Evolutionary conservation across 2,329 filamentous ascomycete genomes (phyloP).

Genomic region (Mycosphaerelloides madeirae): DNA sequence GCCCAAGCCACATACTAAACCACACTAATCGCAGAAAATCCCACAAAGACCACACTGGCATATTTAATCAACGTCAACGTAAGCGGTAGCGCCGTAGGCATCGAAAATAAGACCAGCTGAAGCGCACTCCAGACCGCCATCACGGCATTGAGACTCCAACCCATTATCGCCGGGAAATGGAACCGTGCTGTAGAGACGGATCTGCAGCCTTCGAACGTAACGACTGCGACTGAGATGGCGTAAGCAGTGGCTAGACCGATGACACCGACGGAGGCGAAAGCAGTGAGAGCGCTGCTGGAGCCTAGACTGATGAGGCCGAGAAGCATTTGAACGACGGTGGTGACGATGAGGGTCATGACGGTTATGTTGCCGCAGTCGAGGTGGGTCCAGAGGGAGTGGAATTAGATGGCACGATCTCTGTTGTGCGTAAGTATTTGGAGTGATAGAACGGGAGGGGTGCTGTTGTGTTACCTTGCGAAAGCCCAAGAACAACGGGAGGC

Average conservation of each 20-base stretch:
- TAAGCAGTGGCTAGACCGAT: slow-evolving; percentile 53
- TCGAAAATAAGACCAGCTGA: slow-evolving; percentile 44
- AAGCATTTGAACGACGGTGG: slow-evolving; percentile 45
- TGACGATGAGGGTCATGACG: slow-evolving; percentile 39
- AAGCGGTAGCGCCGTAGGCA: slow-evolving; percentile 51
- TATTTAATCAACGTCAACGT: slow-evolving; percentile 54
- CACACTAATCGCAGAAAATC: slow-evolving; percentile 40
- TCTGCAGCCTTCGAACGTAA: slow-evolving; percentile 34
- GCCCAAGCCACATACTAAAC: slow-evolving; percentile 10
- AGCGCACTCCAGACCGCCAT: slow-evolving; percentile 27
- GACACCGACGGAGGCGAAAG: slow-evolving; percentile 51
- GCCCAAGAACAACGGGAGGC: slow-evolving; percentile 47
- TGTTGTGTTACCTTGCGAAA: too few relatives aligned
- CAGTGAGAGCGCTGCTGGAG: slow-evolving; percentile 44
- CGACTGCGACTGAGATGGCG: slow-evolving; percentile 47
- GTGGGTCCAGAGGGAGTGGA: slow-evolving; percentile 33
- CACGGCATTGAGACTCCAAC: slow-evolving; percentile 20
- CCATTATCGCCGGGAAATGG: slow-evolving; percentile 32
- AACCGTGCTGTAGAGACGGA: slow-evolving; percentile 11
- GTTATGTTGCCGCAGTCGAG: slow-evolving; percentile 37
- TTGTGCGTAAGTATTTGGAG: too few relatives aligned
- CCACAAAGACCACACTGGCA: slow-evolving; percentile 52
- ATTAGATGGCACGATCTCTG: slow-evolving; percentile 40
- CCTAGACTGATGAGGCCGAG: slow-evolving; percentile 48
- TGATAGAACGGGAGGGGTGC: too few relatives aligned